Evolutionary conservation across 331 rosid species (phyloP).

Genomic region (Pyracantha coccinea): DNA sequence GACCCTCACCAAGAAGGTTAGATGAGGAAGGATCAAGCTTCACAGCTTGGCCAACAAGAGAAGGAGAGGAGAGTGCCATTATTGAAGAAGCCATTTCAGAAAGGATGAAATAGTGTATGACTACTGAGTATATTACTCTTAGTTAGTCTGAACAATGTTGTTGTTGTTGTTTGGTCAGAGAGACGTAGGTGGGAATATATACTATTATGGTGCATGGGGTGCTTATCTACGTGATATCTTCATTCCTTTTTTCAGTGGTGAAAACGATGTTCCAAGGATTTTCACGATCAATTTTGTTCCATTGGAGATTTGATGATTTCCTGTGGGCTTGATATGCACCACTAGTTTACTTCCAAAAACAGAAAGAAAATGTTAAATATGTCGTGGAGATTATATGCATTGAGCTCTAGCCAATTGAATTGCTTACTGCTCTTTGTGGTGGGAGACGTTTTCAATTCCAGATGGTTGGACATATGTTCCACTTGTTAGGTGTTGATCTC

Average conservation of each 20-base stretch:
- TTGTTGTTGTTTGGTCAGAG: neutral
- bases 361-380: neutral
- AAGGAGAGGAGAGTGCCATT: no score
- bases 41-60: neutral
- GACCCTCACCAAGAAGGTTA: slow-evolving; percentile 15
- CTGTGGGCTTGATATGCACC: neutral
- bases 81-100: neutral
- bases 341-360: neutral
- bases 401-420: neutral
- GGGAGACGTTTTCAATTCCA: neutral
- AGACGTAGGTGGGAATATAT: neutral
- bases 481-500: neutral
- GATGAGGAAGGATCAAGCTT: slow-evolving; percentile 12
- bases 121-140: neutral
- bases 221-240: neutral
- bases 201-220: neutral
- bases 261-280: neutral
- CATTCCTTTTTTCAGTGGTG: neutral
- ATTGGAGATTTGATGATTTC: neutral
- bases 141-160: no score
- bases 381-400: neutral
- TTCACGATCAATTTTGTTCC: neutral
- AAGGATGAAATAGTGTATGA: neutral
- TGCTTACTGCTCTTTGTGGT: neutral
- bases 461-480: neutral